Evolutionary conservation across 2,329 filamentous ascomycete species (phyloP).

Genomic region (Colletotrichum orbiculare): DNA sequence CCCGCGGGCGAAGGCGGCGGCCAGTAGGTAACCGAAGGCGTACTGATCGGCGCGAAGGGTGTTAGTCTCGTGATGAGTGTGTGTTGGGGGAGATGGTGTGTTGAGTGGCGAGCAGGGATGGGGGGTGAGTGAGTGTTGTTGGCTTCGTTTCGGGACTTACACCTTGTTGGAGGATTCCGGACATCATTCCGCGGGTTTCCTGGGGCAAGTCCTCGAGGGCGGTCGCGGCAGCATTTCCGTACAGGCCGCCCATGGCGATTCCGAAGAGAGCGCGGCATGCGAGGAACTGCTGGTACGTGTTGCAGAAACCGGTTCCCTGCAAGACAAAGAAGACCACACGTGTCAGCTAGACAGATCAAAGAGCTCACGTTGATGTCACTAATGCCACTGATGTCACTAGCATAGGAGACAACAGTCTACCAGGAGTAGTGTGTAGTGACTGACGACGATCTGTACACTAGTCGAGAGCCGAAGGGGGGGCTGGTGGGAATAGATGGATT

Average conservation of each 20-base stretch:
- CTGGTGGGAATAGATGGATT: neutral
- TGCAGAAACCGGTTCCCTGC: conserved; percentile 73
- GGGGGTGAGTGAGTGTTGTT: neutral
- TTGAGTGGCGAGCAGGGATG: neutral
- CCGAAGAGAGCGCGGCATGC: conserved; percentile 81
- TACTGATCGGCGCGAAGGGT: conserved; percentile 51
- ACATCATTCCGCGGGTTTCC: conserved; percentile 78
- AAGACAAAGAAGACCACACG: neutral
- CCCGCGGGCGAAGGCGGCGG: conserved; percentile 69
- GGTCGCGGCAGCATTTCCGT: conserved; percentile 83
- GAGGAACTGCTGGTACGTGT: conserved; percentile 77
- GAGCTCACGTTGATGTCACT: conserved; percentile 11
- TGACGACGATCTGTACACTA: neutral
- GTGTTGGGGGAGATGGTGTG: neutral
- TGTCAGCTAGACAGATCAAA: conserved; percentile 23
- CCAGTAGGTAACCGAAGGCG: conserved; percentile 73
- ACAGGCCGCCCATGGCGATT: conserved; percentile 83
- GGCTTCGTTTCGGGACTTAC: conserved; percentile 53
- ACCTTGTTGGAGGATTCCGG: conserved; percentile 80
- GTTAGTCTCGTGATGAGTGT: conserved; percentile 12
- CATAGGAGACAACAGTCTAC: neutral
- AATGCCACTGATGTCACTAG: conserved; percentile 6
- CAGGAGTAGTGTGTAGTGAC: neutral
- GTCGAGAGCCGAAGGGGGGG: neutral
- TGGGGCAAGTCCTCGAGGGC: conserved; percentile 79